A percentile compares a stretch with the other conserved stretches of the same genome.
Evolutionary conservation across 805 yeast species (phyloP).

Genomic region (Starmera pachycereana): DNA sequence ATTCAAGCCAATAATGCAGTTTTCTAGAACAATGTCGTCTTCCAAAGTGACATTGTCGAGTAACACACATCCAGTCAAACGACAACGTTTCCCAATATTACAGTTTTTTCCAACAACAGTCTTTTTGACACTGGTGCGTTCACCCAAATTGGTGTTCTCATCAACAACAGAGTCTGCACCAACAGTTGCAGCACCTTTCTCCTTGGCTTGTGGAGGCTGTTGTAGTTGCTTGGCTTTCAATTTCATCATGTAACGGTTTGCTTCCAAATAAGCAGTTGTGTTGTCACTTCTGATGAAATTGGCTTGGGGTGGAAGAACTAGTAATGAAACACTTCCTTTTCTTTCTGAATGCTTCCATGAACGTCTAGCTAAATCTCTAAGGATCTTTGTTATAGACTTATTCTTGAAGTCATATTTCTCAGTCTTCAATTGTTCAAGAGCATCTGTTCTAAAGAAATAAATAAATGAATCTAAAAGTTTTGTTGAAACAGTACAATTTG

Average conservation of each 20-base stretch:
- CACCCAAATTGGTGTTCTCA: slow-evolving; percentile 56
- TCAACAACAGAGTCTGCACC: slow-evolving; percentile 87
- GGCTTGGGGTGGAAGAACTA: slow-evolving; percentile 59
- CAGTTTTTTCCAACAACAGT: slow-evolving; percentile 72
- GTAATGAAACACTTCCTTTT: slow-evolving; percentile 56
- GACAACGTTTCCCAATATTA: slow-evolving; percentile 73
- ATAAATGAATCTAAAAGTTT: slow-evolving; percentile 67
- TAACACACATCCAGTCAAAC: slow-evolving; percentile 78
- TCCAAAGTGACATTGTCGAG: slow-evolving; percentile 62
- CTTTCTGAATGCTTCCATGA: slow-evolving; percentile 72
- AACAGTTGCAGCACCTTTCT: slow-evolving; percentile 56
- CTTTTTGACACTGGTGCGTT: slow-evolving; percentile 77
- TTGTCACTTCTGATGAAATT: slow-evolving; percentile 71
- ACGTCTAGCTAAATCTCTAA: slow-evolving; percentile 82
- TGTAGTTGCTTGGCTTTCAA: slow-evolving; percentile 36
- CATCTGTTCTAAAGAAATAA: slow-evolving; percentile 47
- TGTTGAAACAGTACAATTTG: slow-evolving; percentile 68
- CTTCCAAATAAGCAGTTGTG: slow-evolving; percentile 77
- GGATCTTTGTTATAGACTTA: slow-evolving; percentile 52
- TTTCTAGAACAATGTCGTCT: slow-evolving; percentile 70
- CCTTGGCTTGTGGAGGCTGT: slow-evolving; percentile 24
- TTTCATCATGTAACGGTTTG: slow-evolving; percentile 70
- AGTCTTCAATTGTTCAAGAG: slow-evolving; percentile 38
- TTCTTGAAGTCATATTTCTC: slow-evolving; percentile 18
- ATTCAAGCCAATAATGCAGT: slow-evolving; percentile 71